These are phyloP conservation scores for Chlorella sp. DNA, from an alignment of 139 green algal species.

Conservation along the genomic window DNA sequence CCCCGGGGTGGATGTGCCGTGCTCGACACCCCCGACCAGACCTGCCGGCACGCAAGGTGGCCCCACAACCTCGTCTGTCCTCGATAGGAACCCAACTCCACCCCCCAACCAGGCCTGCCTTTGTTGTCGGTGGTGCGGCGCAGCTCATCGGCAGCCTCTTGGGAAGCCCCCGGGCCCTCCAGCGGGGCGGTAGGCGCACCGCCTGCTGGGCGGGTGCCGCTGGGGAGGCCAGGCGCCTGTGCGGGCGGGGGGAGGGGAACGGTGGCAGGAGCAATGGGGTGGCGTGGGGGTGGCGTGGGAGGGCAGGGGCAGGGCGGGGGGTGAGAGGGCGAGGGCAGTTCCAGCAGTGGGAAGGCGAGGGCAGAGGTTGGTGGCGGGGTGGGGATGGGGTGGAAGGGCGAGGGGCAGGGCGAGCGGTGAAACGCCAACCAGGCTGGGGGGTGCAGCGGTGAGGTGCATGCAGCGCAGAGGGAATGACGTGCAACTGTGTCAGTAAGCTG, in stretches of 20 bases:
- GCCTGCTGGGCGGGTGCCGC: neutral
- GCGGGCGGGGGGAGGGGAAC: neutral
- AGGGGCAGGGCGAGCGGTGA: too few relatives aligned
- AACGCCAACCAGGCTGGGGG: too few relatives aligned
- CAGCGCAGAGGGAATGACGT: too few relatives aligned
- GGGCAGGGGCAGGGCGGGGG: neutral
- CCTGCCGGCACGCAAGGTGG: too few relatives aligned
- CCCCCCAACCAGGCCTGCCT: neutral
- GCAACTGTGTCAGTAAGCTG: too few relatives aligned
- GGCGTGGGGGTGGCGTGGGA: neutral
- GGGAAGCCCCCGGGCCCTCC: neutral
- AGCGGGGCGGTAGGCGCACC: neutral
- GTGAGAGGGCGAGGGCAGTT: too few relatives aligned
- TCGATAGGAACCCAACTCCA: neutral
- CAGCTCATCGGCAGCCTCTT: neutral
- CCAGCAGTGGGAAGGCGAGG: too few relatives aligned
- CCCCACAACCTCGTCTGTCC: neutral
- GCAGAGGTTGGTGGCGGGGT: too few relatives aligned
- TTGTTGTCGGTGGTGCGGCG: slow-evolving; percentile 14
- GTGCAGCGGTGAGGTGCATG: too few relatives aligned
- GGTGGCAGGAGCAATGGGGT: neutral
- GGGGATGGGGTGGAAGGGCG: too few relatives aligned
- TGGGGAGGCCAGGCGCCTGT: neutral
- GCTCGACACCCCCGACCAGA: too few relatives aligned
- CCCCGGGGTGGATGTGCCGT: too few relatives aligned